These are phyloP conservation scores for Hypomyces rosellus DNA, from an alignment of 2,329 filamentous ascomycete species.

Conservation along the genomic window DNA sequence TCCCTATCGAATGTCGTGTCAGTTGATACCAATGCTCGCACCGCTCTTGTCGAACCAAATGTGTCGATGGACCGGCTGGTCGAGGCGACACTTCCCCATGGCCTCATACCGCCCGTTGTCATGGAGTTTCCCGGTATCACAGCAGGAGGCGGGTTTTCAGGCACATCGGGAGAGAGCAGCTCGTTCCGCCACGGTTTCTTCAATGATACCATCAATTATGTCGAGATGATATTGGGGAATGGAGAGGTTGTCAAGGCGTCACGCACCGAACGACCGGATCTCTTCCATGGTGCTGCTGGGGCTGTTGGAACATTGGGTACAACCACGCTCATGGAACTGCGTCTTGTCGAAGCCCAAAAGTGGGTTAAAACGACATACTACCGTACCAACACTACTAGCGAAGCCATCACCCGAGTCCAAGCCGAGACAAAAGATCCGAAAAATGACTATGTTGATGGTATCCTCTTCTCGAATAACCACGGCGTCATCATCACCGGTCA, in stretches of 20 bases:
- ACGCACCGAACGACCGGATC: constrained; percentile 37
- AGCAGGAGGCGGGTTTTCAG: constrained; percentile 63
- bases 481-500: constrained; percentile 50
- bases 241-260: constrained; percentile 55
- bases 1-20: constrained; percentile 56
- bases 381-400: constrained; percentile 33
- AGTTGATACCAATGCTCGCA: constrained; percentile 49
- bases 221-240: constrained; percentile 65
- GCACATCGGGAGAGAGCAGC: constrained; percentile 64
- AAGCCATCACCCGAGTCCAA: constrained; percentile 38
- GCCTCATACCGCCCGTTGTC: constrained; percentile 63
- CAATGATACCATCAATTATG: constrained; percentile 54
- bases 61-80: constrained; percentile 71
- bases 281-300: constrained; percentile 61
- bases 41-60: constrained; percentile 67
- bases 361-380: constrained; percentile 53
- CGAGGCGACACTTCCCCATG: constrained; percentile 55
- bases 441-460: constrained; percentile 56
- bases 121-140: constrained; percentile 76
- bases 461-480: constrained; percentile 41
- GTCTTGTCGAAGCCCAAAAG: constrained; percentile 44
- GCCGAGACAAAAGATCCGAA: neutral
- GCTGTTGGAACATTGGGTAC: constrained; percentile 63
- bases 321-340: constrained; percentile 55
- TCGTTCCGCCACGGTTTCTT: constrained; percentile 70